A percentile compares a stretch with the other conserved stretches of the same genome.
Evolutionary conservation across 164 flowering plant species (phyloP).

Genomic region (Macadamia tetraphylla): DNA sequence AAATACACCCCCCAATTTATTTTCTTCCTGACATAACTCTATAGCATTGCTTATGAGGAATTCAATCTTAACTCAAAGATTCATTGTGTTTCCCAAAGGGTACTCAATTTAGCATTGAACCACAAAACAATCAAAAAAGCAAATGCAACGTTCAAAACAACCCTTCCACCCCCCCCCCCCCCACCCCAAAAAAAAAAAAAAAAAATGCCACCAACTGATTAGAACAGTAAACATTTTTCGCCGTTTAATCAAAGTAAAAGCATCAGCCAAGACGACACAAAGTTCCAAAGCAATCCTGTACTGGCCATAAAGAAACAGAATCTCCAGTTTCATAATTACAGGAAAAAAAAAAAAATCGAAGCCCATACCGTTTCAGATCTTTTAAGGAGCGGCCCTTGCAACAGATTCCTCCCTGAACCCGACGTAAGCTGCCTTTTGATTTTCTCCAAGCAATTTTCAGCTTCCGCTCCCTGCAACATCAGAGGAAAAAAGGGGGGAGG

Average conservation of each 20-base stretch:
- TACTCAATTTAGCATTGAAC: too few relatives aligned
- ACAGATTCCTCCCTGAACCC: conserved; percentile 68
- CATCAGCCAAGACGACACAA: not conserved
- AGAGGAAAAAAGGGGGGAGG: not conserved
- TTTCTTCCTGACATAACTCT: too few relatives aligned
- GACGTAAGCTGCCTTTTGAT: conserved; percentile 89
- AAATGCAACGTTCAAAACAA: too few relatives aligned
- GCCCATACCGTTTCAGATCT: conserved; percentile 86
- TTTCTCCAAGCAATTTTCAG: conserved; percentile 88
- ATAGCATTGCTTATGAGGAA: too few relatives aligned
- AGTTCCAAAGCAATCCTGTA: not conserved
- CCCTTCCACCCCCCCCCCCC: too few relatives aligned
- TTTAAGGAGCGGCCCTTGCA: conserved; percentile 96
- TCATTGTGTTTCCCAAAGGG: too few relatives aligned
- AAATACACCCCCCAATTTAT: too few relatives aligned
- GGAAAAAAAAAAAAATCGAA: not conserved
- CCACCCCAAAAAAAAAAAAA: not conserved
- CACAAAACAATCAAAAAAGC: too few relatives aligned
- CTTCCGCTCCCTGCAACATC: conserved; percentile 38
- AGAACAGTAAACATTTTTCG: not conserved
- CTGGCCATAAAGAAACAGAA: not conserved
- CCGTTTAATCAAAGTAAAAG: not conserved
- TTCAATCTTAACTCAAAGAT: too few relatives aligned
- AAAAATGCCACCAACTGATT: not conserved
- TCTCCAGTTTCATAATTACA: not conserved